Percentiles rank a stretch among this genome's conserved stretches.
Conservation (phyloP, 495 filamentous ascomycete genomes). For the Paragyromitra xinjiangensis region DNA sequence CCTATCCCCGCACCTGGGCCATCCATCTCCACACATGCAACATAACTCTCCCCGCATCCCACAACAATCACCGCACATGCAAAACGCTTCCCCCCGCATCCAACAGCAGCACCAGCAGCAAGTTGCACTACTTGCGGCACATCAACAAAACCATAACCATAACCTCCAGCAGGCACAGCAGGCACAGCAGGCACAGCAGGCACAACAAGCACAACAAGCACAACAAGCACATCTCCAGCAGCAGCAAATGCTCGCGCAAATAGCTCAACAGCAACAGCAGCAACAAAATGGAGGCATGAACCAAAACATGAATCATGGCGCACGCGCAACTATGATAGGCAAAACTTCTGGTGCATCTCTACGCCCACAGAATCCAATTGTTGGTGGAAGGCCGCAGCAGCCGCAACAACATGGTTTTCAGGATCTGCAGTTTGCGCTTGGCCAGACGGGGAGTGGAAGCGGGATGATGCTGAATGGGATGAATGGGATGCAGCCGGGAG, state of each 20-base stretch:
- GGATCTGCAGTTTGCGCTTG: constrained; percentile 45
- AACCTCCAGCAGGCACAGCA: constrained; percentile 40
- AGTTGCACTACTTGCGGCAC: background rate
- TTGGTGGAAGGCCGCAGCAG: constrained; percentile 40
- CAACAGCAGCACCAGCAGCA: constrained; percentile 47
- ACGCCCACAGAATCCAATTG: constrained; percentile 33
- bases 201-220: constrained; percentile 21
- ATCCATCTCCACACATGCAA: constrained; percentile 43
- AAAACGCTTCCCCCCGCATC: constrained; percentile 41
- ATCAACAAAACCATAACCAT: constrained; percentile 23
- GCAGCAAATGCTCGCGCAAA: constrained; percentile 39
- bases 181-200: background rate
- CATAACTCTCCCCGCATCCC: constrained; percentile 49
- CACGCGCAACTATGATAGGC: constrained; percentile 46
- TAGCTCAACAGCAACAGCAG: constrained; percentile 37
- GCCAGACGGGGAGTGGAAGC: constrained; percentile 19
- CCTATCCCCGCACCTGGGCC: constrained; percentile 39
- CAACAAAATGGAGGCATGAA: constrained; percentile 38
- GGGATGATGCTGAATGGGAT: constrained; percentile 48
- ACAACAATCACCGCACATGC: constrained; percentile 47
- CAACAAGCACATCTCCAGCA: constrained; percentile 21
- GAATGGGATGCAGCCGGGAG: constrained; percentile 46
- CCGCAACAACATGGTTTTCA: constrained; percentile 51
- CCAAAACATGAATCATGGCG: constrained; percentile 48
- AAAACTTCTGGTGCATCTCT: constrained; percentile 37